Base-by-base conservation (phyloP, 345 rosid species). In the Citrus medica region DNA sequence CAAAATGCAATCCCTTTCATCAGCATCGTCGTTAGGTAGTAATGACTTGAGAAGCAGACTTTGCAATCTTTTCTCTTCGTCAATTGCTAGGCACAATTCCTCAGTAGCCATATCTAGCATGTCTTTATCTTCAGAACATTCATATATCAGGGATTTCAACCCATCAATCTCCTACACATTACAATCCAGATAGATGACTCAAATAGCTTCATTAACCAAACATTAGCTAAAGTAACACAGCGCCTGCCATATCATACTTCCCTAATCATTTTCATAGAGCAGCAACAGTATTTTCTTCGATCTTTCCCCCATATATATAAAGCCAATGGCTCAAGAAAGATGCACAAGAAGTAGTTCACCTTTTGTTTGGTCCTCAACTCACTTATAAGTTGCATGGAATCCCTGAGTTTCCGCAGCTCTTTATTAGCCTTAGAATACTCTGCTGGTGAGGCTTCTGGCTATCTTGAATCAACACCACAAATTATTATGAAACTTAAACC, bases 11-110 rank as follows among this genome's bases (percentile, higher is more conserved):
- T 84, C 94, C 87, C 97, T 90, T 87, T 89, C 97, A 82, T 96
- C 98, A n/a, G 98, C 99, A 81, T 94, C 99, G 81, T 96, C 99
- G 81, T 86, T 92, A n/a, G 99, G 98, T 78, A 96, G 95, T 76
- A 94, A 85, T 25, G 90, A 89, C 89, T 86, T 90, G 66, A 94
- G 95, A 81, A 96, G 81, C 86, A 87, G 82, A 81, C 77, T 84
- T 82, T 90, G 98, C 85, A 92, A 72, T 79, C 90, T 89, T 80
- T 89, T 91, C 86, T 94, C 94, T 78, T 89, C 95, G 73, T 84
- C 88, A 33, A 76, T 16, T 19, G 93, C 92, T 65, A 82, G 88
- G 64, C 71, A 77, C 84, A 96, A 74, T 67, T 96, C 98, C 83
- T 87, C 86, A 51, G 71, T 72, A 61, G 91, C 97, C 98, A 97